These are phyloP conservation scores for Tylopilus intermedius DNA, from an alignment of 768 basidiomycete genomes.

Conservation along the genomic window DNA sequence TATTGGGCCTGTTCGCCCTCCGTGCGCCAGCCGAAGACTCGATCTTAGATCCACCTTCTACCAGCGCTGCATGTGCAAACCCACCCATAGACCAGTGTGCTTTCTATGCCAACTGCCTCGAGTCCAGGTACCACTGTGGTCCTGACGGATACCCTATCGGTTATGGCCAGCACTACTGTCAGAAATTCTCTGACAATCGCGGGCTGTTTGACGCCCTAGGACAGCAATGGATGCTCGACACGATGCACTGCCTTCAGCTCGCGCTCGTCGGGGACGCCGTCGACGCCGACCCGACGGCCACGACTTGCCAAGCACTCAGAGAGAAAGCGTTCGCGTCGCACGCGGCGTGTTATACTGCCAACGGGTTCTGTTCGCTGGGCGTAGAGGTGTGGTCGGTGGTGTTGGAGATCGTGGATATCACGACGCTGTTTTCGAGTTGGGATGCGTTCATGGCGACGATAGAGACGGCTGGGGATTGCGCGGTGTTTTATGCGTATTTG, in stretches of 20 bases:
- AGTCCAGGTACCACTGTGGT: constrained; percentile 43
- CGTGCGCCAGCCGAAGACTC: background rate
- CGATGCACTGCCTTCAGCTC: constrained; percentile 44
- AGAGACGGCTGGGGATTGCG: constrained; percentile 9
- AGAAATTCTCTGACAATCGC: constrained; percentile 32
- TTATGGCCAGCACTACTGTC: constrained; percentile 39
- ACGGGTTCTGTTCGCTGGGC: constrained; percentile 39
- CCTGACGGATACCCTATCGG: constrained; percentile 39
- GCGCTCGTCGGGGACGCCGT: constrained; percentile 36
- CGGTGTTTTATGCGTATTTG: constrained; percentile 12
- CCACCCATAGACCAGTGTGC: constrained; percentile 38
- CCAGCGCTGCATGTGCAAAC: constrained; percentile 15
- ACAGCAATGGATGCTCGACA: constrained; percentile 40
- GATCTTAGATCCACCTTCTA: constrained; percentile 11
- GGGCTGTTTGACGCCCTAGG: constrained; percentile 30
- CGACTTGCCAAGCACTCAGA: constrained; percentile 31
- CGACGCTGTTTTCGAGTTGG: constrained; percentile 7
- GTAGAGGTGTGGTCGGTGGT: constrained; percentile 32
- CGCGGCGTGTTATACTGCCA: constrained; percentile 37
- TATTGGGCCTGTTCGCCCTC: background rate
- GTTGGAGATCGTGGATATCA: too few relatives aligned
- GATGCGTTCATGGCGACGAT: constrained; percentile 12
- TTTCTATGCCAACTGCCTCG: constrained; percentile 44
- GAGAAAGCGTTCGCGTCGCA: constrained; percentile 40
- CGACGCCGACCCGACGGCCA: constrained; percentile 12